These are phyloP conservation scores for Trypanosoma cruzi DNA, from an alignment of 208 protist species.

Conservation along the genomic window DNA sequence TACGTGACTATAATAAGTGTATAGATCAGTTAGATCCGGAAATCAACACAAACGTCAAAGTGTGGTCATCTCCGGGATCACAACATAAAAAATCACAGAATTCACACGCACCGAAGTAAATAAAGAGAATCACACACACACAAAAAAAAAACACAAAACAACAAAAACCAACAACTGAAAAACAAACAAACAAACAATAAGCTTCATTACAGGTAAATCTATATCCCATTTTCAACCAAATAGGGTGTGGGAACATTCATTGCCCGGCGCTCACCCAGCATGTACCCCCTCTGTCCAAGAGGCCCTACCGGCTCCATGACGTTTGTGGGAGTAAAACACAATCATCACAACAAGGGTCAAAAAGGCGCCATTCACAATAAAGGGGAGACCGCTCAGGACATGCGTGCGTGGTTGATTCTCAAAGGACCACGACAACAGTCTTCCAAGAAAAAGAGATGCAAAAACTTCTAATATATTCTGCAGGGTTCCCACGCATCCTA, in stretches of 20 bases:
- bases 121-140: neutral
- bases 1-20: neutral
- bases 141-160: slow-evolving; percentile 2
- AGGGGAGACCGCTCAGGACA: slow-evolving; percentile 40
- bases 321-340: slow-evolving; percentile 38
- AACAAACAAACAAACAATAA: too few species aligned
- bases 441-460: slow-evolving; percentile 34
- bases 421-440: slow-evolving; percentile 40
- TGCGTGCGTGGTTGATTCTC: slow-evolving; percentile 11
- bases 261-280: neutral
- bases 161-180: too few species aligned
- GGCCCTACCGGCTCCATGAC: slow-evolving; percentile 22
- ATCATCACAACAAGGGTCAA: slow-evolving; percentile 28
- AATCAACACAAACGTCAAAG: too few species aligned
- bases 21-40: too few species aligned
- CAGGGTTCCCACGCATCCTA: slow-evolving; percentile 41
- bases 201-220: too few species aligned
- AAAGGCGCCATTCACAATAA: slow-evolving; percentile 36
- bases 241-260: neutral
- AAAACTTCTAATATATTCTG: slow-evolving; percentile 42
- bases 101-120: too few species aligned
- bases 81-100: too few species aligned
- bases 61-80: too few species aligned
- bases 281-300: neutral
- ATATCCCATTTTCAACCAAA: too few species aligned